Evolutionary conservation across 179 eudicot species (phyloP), one percentile per base, ranked within the genome.

Genomic region (Carnegiea gigantea): DNA sequence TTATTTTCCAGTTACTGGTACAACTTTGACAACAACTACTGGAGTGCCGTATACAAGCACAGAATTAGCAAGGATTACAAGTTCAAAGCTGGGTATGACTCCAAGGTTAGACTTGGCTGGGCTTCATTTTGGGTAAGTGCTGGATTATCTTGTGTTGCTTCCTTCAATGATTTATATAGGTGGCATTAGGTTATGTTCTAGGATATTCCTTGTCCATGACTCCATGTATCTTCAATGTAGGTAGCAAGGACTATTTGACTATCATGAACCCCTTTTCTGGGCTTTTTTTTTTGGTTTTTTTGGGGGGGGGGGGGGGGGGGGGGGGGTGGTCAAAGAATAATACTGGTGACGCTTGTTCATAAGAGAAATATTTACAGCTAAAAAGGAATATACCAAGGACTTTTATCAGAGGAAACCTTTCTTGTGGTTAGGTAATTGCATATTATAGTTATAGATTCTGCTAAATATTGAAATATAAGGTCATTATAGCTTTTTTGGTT

Each of bases 21-120:
- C 90, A 84, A 90, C 84, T 92, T 92, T 70, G 95, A 95, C 85
- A 80, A 93, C 76, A 89, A 94, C 78, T 81, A 88, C 80, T 95
- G 99, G 99, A 94, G 93, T 88, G 84, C 91, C 4, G 98, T 89
- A 70, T 95, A 92, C 84, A 95, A 95, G 88, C 98, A 92, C 87
- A 91, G 89, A 9, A 88, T 87, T 82, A 92, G 98, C 71, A 92
- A 92, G 84, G 98, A 95, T 82, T 95, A 88, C 91, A 95, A 95
- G 77, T 84, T 95, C 84, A 95, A 95, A 92, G 92, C 92, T 76
- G 97, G 99, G 73, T 95, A 95, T 87, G 99, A 94, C 86, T 92
- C 99, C n/a, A 90, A 86, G 79, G 89, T 89, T 62, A 91, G 93
- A 84, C 91, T 92, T 81, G 97, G 99, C 30, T 94, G 99, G 97